A percentile compares a stretch with the other conserved stretches of the same genome.
These are phyloP conservation scores for Erodium texanum DNA, from an alignment of 441 rosid species.

Conservation along the genomic window DNA sequence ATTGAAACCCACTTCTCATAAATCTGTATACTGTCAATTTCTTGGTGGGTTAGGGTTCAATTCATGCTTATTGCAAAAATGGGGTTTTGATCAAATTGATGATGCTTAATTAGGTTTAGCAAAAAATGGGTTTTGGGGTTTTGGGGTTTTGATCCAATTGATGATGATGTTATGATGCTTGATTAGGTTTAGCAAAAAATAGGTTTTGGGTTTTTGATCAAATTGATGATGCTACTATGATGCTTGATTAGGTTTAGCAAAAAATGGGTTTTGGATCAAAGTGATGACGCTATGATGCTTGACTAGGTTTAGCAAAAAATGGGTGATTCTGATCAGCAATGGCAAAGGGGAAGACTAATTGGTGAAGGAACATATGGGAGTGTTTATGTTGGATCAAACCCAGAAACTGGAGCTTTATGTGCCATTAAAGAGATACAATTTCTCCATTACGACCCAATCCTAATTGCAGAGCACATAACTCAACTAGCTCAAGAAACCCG, in stretches of 20 bases:
- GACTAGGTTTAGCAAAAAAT: background rate
- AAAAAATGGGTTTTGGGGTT: background rate
- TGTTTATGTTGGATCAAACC: no score
- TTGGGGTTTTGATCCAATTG: background rate
- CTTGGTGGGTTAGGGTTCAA: no score
- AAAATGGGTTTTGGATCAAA: background rate
- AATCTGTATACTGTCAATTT: no score
- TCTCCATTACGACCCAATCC: background rate
- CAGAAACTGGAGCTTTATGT: no score
- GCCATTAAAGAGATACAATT: background rate
- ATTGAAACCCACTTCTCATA: no score
- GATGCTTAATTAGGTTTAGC: background rate
- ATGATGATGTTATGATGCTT: background rate
- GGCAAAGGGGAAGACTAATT: no score
- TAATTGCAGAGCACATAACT: background rate
- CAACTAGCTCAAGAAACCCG: background rate
- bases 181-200: background rate
- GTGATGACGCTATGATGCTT: background rate
- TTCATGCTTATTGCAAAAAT: background rate
- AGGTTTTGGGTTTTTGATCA: background rate
- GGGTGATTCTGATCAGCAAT: background rate
- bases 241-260: background rate
- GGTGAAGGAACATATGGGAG: no score
- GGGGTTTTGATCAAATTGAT: background rate
- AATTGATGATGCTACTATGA: background rate